Evolutionary conservation across 768 basidiomycete genomes (phyloP).

Genomic region (Mycena alexandri): DNA sequence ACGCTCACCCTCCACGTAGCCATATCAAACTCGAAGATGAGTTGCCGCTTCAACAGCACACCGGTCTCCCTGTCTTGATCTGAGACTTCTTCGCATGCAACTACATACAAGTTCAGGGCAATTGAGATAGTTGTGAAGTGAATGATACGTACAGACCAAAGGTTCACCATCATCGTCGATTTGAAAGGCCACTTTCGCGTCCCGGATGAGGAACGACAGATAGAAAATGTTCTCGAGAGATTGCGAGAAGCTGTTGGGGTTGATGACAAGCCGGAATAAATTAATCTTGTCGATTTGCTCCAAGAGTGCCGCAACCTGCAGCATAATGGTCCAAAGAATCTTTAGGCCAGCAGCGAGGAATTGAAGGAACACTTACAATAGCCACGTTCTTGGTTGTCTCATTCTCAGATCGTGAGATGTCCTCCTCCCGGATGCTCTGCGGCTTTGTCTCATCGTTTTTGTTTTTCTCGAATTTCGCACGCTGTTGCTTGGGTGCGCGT

Average conservation of each 20-base stretch:
- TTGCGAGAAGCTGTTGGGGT: constrained; percentile 89
- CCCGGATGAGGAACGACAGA: constrained; percentile 90
- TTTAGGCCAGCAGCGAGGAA: too few species aligned
- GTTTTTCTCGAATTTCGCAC: constrained; percentile 78
- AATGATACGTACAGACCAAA: constrained; percentile 69
- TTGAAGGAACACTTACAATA: constrained; percentile 60
- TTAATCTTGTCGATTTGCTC: constrained; percentile 78
- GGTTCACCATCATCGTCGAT: constrained; percentile 76
- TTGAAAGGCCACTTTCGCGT: constrained; percentile 85
- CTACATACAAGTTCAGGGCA: constrained; percentile 49
- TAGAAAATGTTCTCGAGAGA: constrained; percentile 98
- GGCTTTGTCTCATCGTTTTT: constrained; percentile 77
- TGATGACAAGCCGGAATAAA: constrained; percentile 88
- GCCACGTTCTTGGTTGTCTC: constrained; percentile 91
- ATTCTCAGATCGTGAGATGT: constrained; percentile 86
- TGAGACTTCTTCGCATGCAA: constrained; percentile 71
- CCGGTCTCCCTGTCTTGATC: constrained; percentile 68
- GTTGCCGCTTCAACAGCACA: constrained; percentile 75
- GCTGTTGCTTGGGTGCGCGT: constrained; percentile 63
- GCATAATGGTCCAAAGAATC: background rate
- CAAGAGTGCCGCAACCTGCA: background rate
- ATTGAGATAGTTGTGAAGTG: too few species aligned
- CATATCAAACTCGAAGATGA: constrained; percentile 93
- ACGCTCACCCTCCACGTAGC: constrained; percentile 83
- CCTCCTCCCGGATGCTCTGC: constrained; percentile 85